Evolutionary conservation across 495 filamentous ascomycete species (phyloP), one percentile per base, ranked within the genome.

Genomic region (Neurospora cerealis): DNA sequence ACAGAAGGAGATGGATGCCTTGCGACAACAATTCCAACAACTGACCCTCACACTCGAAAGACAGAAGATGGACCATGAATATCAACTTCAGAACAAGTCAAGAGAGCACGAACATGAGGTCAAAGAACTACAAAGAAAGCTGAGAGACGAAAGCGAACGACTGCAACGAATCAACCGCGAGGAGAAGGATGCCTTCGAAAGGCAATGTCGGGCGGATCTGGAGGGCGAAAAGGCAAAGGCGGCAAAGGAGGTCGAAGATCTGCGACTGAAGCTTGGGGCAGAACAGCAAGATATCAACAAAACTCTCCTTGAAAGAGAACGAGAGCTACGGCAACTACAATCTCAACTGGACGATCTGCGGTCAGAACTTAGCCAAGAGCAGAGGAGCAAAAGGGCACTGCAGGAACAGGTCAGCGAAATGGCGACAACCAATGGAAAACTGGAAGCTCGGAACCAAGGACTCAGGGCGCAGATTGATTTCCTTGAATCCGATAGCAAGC

Each of bases 401-500:
- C 75, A 80, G 72, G 84, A 87, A 15, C 90, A 91, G 69, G 79
- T 95, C n/a, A 83, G 88, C 34, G 90, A 92, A 28, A 85, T 87
- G 46, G 87, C 88, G 41, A 86, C 86, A 38, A 89, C 89, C n/a
- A 87, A 87, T 70, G 82, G 90, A 41, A 87, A 87, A 0, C 80
- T 98, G 24, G 94, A 97, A 73, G 90, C 89, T 3, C 89, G 91
- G 5, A 90, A 91, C 44, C 89, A 90, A 69, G 91, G 91, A 11
- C 87, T 96, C 46, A 89, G 90, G 74, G 91, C 91, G 5, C 90
- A 92, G 66, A 92, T 96, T 72, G 91, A 96, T 73, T 94, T 95
- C 78, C 88, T 98, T 24, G 93, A 98, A 81, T 93, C 92, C 15
- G 93, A 93, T 73, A 91, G 90, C 76, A 92, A 97, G 80, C 90